Base-by-base conservation (phyloP, 495 filamentous ascomycete species). In the Lasiosphaeriaceae sp. region DNA sequence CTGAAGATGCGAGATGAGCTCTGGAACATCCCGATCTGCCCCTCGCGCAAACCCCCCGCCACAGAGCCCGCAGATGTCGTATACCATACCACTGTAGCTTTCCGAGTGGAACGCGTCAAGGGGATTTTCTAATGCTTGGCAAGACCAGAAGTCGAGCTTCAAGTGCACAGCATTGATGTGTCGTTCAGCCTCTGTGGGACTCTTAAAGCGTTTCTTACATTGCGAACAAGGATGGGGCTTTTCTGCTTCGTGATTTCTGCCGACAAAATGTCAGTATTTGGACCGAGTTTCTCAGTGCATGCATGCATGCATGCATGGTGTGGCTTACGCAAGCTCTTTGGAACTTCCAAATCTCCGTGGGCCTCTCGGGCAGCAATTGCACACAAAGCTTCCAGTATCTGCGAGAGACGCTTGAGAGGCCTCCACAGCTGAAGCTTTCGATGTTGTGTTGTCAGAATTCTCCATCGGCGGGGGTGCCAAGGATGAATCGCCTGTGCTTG, bases 161-260 rank as follows among this genome's bases (percentile, higher is more conserved):
- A 94, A 77, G 66, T 96, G 90, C 21, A 96, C 83, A 0, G 89
- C 92, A 56, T 94, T 96, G 65, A 90, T 86, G 68, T 96, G 90
- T 12, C 90, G 82, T 65, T 94, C 90, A 19, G 90, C 89, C 74
- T 96, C 90, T 59, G 92, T 93, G 61, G 92, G 93, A 68, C 90
- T 90, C 66, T 96, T 94, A 78, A 96, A 96, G 17, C 90, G 81
- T 66, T 90, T 91, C 41, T 83, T 83, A 71, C 90, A 96, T 64
- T 83, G 91, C 29, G 80, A 74, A 66, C 90, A 96, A 11, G 80
- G 78, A 66, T 94, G 90, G 60, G 91, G 90, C 63, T 92, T 94
- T 66, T 92, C 90, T 63, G 83, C 79, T 61, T 89, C 85, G 66
- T 96, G 90, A 34, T 58, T 53, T 22, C 71, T 73, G 50, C 4